Evolutionary conservation across 768 basidiomycete genomes (phyloP).

Genomic region (Boletus reticuloceps): DNA sequence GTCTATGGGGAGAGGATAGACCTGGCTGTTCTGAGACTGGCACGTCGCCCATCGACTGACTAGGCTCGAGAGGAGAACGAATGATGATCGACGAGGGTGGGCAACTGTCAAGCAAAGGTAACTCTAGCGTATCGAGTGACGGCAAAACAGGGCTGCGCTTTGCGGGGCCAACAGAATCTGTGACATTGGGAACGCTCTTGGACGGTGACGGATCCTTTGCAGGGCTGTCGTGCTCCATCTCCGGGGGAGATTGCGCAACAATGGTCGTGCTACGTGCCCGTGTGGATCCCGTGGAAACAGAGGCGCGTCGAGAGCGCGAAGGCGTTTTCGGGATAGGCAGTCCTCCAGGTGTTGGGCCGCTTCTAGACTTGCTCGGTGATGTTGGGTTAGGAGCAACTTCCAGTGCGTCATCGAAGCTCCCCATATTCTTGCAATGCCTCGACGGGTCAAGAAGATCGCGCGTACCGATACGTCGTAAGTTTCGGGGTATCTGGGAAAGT

Average conservation of each 20-base stretch:
- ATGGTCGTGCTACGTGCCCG: constrained; percentile 16
- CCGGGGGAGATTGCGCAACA: constrained; percentile 4
- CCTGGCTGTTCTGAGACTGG: neutral
- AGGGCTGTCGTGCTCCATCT: constrained; percentile 1
- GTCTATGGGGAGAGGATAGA: neutral
- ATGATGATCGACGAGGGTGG: constrained; percentile 24
- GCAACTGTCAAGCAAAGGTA: constrained; percentile 7
- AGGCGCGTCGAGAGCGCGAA: constrained; percentile 17
- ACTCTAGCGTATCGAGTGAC: constrained; percentile 13
- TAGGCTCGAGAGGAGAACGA: constrained; percentile 15
- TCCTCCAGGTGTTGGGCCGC: constrained; percentile 3
- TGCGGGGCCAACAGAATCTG: neutral
- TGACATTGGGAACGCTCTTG: neutral
- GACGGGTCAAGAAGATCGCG: constrained; percentile 27
- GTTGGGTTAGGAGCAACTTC: constrained; percentile 1
- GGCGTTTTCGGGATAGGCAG: constrained; percentile 16
- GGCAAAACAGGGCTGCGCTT: constrained; percentile 7
- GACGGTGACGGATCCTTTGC: neutral
- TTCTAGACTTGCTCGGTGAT: constrained; percentile 10
- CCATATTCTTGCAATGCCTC: constrained; percentile 3
- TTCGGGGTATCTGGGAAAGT: constrained; percentile 3
- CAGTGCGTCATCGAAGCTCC: constrained; percentile 4
- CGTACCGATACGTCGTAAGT: constrained; percentile 16
- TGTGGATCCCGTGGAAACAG: constrained; percentile 15
- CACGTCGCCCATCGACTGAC: neutral